Conservation (phyloP, 2,329 filamentous ascomycete species). For the Daldinia sp. region DNA sequence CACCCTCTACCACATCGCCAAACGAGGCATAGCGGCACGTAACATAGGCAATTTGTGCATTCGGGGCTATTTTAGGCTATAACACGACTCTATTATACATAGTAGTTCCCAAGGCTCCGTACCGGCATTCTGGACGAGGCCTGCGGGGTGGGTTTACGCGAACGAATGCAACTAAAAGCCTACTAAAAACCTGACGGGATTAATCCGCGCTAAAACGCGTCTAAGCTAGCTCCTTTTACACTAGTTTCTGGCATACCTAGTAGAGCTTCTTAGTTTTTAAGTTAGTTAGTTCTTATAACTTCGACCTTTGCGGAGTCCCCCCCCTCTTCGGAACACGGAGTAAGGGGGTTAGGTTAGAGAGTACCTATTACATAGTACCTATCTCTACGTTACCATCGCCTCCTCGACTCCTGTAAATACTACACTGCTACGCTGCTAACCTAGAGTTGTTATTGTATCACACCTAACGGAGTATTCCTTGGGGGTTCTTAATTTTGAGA, state of each 20-base stretch:
- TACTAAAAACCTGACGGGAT: too few species aligned
- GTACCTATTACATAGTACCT: background rate
- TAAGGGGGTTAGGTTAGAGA: too few species aligned
- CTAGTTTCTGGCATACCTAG: too few species aligned
- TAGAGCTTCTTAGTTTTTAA: background rate
- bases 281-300: background rate
- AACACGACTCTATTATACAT: constrained; percentile 13
- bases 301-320: background rate
- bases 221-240: background rate
- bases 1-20: background rate
- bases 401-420: background rate
- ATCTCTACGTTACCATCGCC: background rate
- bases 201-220: background rate
- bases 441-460: background rate
- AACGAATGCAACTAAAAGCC: background rate
- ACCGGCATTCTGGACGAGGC: constrained; percentile 17
- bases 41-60: background rate
- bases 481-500: background rate
- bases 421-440: too few species aligned
- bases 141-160: constrained; percentile 1
- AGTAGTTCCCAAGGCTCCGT: constrained; percentile 12
- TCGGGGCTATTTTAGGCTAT: constrained; percentile 4
- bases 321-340: constrained; percentile 3
- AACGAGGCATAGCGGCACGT: too few species aligned
- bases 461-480: background rate